Percentiles rank a stretch among this genome's conserved stretches.
phyloP scores from a whole-genome alignment of 495 filamentous ascomycete species.

The Aspergillus nidulans region DNA sequence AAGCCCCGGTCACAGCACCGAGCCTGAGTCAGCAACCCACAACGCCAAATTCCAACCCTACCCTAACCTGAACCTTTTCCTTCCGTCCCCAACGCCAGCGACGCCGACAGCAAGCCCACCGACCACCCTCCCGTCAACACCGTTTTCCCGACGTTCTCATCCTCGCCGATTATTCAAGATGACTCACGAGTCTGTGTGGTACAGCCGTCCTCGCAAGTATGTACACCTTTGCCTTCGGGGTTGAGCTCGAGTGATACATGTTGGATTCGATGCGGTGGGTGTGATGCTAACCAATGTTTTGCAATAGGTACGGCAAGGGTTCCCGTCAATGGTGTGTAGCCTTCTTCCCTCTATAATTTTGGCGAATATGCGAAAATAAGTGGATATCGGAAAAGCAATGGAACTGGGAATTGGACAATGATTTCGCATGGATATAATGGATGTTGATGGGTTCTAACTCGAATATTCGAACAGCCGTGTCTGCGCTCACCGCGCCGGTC shows the following conservation, averaged over 20 bases:
- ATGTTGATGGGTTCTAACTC: conserved; percentile 18
- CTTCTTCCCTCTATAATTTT: background rate
- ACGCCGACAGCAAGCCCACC: conserved; percentile 30
- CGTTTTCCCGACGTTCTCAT: conserved; percentile 29
- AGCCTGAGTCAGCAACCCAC: background rate
- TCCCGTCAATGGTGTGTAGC: conserved; percentile 73
- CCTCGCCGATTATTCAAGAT: conserved; percentile 55
- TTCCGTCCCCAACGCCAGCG: conserved; percentile 26
- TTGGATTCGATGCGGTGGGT: background rate
- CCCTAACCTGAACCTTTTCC: conserved; percentile 31
- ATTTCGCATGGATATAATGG: conserved; percentile 1
- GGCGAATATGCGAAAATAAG: background rate
- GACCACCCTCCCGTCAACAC: conserved; percentile 26
- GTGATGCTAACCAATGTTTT: conserved; percentile 15
- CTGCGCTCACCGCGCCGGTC: conserved; percentile 90
- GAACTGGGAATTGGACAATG: conserved; percentile 2
- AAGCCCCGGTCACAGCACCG: background rate
- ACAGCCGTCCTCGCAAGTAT: conserved; percentile 91
- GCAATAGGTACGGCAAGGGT: conserved; percentile 72
- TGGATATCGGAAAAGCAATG: conserved; percentile 10
- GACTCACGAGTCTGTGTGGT: conserved; percentile 99
- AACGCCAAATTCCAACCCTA: conserved; percentile 21
- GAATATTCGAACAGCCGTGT: conserved; percentile 66
- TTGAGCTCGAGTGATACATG: background rate
- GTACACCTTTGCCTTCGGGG: conserved; percentile 14